Evolutionary conservation across 441 rosid species (phyloP).

Genomic region (Pelargonium myrrhifolium): DNA sequence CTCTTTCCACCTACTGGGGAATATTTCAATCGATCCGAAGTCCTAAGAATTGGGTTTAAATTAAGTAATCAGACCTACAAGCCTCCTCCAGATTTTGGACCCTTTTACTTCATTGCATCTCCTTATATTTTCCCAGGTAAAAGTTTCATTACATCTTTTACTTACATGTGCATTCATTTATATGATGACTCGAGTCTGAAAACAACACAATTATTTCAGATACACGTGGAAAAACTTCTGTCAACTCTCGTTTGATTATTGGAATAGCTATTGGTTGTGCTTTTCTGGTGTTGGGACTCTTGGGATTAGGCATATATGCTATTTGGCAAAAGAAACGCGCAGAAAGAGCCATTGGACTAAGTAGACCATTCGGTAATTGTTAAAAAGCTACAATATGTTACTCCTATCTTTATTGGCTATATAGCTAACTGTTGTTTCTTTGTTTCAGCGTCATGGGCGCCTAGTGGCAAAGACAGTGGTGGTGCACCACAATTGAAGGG

Average conservation of each 20-base stretch:
- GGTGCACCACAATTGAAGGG: conserved; percentile 92
- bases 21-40: conserved; percentile 51
- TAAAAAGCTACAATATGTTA: neutral
- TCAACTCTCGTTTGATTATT: conserved; percentile 40
- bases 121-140: conserved; percentile 84
- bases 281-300: conserved; percentile 49
- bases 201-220: conserved; percentile 30
- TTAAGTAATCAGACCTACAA: conserved; percentile 88
- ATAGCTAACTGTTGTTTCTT: neutral
- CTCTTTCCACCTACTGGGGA: conserved; percentile 62
- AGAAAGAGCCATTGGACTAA: conserved; percentile 68
- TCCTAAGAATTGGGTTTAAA: conserved; percentile 67
- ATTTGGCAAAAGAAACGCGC: conserved; percentile 89
- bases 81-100: conserved; percentile 85
- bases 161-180: neutral
- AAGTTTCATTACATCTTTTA: neutral
- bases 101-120: conserved; percentile 78
- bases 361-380: conserved; percentile 73
- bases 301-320: conserved; percentile 70
- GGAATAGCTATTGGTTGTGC: conserved; percentile 50
- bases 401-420: neutral
- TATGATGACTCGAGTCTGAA: conserved; percentile 10
- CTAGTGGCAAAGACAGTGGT: conserved; percentile 81
- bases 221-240: conserved; percentile 28
- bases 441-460: conserved; percentile 74